Percentiles rank a stretch among this genome's conserved stretches.
Conservation (phyloP, 2,329 filamentous ascomycete genomes). For the Xylariomycetidae sp. region DNA sequence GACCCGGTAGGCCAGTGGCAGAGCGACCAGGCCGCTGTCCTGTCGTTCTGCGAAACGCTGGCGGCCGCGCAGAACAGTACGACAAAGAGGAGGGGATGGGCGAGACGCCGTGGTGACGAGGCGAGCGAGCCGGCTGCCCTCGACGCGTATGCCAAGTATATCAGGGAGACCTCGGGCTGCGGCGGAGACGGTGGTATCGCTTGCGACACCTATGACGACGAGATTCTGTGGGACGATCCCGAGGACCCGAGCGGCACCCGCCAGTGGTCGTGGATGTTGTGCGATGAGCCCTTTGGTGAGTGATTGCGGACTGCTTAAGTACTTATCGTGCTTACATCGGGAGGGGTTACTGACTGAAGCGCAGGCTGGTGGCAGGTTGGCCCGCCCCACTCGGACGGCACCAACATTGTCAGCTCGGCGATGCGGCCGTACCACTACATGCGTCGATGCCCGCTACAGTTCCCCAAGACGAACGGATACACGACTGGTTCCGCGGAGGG, state of each 20-base stretch:
- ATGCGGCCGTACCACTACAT: slow-evolving; percentile 23
- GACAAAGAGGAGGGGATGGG: slow-evolving; percentile 2
- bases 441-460: slow-evolving; percentile 32
- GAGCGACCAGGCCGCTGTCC: slow-evolving; percentile 26
- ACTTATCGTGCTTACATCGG: not conserved
- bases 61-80: slow-evolving; percentile 10
- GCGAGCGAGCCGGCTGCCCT: slow-evolving; percentile 35
- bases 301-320: no score
- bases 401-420: slow-evolving; percentile 10
- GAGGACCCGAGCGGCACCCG: slow-evolving; percentile 25
- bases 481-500: slow-evolving; percentile 9
- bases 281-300: slow-evolving; percentile 34
- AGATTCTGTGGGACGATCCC: slow-evolving; percentile 30
- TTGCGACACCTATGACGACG: slow-evolving; percentile 33
- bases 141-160: slow-evolving; percentile 34
- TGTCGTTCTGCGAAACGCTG: slow-evolving; percentile 32
- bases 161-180: slow-evolving; percentile 28
- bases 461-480: slow-evolving; percentile 28
- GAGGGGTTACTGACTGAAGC: not conserved
- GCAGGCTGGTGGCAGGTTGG: slow-evolving; percentile 21
- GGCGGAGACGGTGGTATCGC: slow-evolving; percentile 31
- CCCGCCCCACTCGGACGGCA: slow-evolving; percentile 26
- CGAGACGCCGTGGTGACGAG: slow-evolving; percentile 23
- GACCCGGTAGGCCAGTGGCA: slow-evolving; percentile 31
- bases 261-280: slow-evolving; percentile 41